Evolutionary conservation across 257 asterid species (phyloP).

Genomic region (Solanum boliviense): DNA sequence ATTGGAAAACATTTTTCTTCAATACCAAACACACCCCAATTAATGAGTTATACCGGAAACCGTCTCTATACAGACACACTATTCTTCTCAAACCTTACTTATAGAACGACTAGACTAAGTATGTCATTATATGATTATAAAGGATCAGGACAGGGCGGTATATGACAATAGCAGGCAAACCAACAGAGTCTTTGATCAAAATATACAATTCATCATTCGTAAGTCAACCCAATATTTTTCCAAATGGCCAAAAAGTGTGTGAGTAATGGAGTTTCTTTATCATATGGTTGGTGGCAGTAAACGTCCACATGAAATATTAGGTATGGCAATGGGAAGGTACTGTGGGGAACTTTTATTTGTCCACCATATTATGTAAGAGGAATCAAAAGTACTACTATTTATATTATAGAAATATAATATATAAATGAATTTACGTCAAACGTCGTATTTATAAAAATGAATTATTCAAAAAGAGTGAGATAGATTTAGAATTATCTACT

Average conservation of each 20-base stretch:
- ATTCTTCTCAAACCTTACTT: background rate
- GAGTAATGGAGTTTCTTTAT: background rate
- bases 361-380: background rate
- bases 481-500: background rate
- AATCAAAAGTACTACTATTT: background rate
- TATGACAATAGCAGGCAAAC: background rate
- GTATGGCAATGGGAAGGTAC: background rate
- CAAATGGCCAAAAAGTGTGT: background rate
- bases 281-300: background rate
- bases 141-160: background rate
- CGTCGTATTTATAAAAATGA: background rate
- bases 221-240: background rate
- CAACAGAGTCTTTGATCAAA: background rate
- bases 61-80: background rate
- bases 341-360: background rate
- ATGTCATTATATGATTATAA: no score
- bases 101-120: no score
- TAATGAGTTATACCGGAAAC: background rate
- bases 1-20: background rate
- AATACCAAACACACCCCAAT: background rate
- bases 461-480: background rate
- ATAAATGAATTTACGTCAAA: background rate
- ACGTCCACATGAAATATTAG: background rate
- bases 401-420: background rate
- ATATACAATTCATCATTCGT: background rate